phyloP scores from a whole-genome alignment of 163 green algal genomes.

The Picocystis sp. region DNA sequence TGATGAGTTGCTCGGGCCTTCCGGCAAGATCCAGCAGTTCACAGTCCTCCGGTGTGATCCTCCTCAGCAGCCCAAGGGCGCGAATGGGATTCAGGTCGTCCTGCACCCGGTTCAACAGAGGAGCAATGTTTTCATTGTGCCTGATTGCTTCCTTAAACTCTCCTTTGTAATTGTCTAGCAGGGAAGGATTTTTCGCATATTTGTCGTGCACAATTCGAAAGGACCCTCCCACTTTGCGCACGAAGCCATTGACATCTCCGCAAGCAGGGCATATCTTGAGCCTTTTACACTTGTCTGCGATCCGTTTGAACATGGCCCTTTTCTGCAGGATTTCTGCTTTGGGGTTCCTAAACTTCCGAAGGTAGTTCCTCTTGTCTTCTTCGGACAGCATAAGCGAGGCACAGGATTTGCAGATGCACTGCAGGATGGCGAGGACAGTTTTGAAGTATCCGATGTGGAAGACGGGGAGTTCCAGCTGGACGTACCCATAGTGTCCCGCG shows the following conservation, averaged over 20 bases:
- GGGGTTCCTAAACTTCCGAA: constrained; percentile 51
- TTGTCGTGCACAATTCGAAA: constrained; percentile 90
- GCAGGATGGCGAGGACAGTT: constrained; percentile 66
- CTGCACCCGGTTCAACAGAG: constrained; percentile 40
- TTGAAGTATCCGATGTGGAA: constrained; percentile 95
- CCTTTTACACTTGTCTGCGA: constrained; percentile 72
- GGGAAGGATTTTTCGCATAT: constrained; percentile 33
- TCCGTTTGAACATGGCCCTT: constrained; percentile 49
- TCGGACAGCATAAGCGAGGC: constrained; percentile 65
- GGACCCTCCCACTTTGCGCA: constrained; percentile 51
- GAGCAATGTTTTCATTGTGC: constrained; percentile 58
- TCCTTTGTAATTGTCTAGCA: constrained; percentile 12
- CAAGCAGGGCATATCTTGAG: constrained; percentile 64
- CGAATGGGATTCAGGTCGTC: constrained; percentile 89
- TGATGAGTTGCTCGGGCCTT: constrained; percentile 71
- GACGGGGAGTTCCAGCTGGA: constrained; percentile 88
- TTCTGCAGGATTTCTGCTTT: constrained; percentile 55
- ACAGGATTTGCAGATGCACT: constrained; percentile 96
- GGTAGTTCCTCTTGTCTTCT: constrained; percentile 42
- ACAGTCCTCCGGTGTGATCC: constrained; percentile 58
- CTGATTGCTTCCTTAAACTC: constrained; percentile 45
- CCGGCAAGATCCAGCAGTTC: constrained; percentile 72
- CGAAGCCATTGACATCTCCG: constrained; percentile 45
- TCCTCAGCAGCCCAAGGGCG: constrained; percentile 38
- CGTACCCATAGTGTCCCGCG: constrained; percentile 89